These are phyloP conservation scores for Saccharomycopsis fermentans DNA, from an alignment of 805 yeast genomes.

Conservation along the genomic window DNA sequence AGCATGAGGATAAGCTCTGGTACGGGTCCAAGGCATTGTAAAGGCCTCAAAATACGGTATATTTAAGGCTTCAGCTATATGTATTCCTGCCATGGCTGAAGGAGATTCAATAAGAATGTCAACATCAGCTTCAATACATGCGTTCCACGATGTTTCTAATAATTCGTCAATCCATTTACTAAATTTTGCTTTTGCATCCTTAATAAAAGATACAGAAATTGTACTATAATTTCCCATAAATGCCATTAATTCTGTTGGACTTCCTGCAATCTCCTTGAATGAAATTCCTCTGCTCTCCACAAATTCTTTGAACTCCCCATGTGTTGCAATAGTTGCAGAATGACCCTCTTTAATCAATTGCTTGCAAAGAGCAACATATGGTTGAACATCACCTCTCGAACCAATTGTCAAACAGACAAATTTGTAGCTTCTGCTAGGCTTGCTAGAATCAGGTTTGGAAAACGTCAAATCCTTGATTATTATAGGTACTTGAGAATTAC, in stretches of 20 bases:
- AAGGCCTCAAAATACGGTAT: conserved; percentile 92
- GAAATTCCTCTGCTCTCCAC: conserved; percentile 53
- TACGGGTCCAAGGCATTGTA: conserved; percentile 98
- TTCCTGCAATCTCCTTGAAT: conserved; percentile 76
- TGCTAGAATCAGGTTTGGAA: conserved; percentile 26
- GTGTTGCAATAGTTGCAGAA: conserved; percentile 75
- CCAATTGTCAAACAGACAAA: conserved; percentile 81
- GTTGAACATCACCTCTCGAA: conserved; percentile 95
- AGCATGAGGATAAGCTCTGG: conserved; percentile 94
- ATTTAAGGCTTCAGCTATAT: conserved; percentile 83
- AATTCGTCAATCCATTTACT: conserved; percentile 76
- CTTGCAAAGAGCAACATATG: conserved; percentile 81
- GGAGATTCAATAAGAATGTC: conserved; percentile 82
- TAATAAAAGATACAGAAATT: conserved; percentile 69
- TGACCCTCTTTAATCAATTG: conserved; percentile 79
- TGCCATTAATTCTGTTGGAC: conserved; percentile 86
- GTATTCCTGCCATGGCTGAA: conserved; percentile 91
- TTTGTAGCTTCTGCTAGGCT: conserved; percentile 42
- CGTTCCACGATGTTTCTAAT: conserved; percentile 67
- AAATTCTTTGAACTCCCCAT: conserved; percentile 72
- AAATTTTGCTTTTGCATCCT: conserved; percentile 75
- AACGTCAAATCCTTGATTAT: conserved; percentile 58
- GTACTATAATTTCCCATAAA: conserved; percentile 88
- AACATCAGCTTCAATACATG: conserved; percentile 65
- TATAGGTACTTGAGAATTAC: conserved; percentile 46